These are phyloP conservation scores for Mycena albidolilacea DNA, from an alignment of 768 basidiomycete genomes.

Conservation along the genomic window DNA sequence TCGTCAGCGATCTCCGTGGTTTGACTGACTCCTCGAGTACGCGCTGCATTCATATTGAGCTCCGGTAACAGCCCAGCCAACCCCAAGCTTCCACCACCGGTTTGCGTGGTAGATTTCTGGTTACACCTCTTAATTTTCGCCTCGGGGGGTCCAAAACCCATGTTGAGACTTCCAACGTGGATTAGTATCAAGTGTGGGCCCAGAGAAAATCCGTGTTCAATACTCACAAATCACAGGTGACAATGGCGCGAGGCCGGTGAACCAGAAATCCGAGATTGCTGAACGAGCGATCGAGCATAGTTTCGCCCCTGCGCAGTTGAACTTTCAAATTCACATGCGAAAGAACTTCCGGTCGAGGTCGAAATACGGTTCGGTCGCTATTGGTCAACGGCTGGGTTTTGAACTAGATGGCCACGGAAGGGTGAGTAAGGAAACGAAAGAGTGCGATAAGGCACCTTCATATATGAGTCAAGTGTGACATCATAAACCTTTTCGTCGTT, in stretches of 20 bases:
- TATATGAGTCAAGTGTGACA: neutral
- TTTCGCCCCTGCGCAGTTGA: neutral
- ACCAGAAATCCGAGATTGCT: slow-evolving; percentile 13
- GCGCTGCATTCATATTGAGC: neutral
- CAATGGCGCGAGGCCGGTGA: neutral
- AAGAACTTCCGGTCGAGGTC: neutral
- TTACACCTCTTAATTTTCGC: neutral
- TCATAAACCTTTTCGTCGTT: neutral
- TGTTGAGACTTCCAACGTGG: neutral
- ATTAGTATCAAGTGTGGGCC: too few relatives aligned
- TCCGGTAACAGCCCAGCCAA: neutral
- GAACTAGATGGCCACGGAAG: neutral
- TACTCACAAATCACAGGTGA: slow-evolving; percentile 13
- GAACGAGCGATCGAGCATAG: slow-evolving; percentile 11
- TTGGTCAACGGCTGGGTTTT: neutral
- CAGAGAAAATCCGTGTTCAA: too few relatives aligned
- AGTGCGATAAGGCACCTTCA: neutral
- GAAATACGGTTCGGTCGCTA: neutral
- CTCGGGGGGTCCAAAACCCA: neutral
- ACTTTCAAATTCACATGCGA: neutral
- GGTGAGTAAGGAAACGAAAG: neutral
- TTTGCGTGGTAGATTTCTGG: neutral
- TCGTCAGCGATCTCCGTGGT: neutral
- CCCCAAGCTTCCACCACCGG: neutral
- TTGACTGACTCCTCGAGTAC: neutral